These are phyloP conservation scores for Claviceps monticola DNA, from an alignment of 2,329 filamentous ascomycete genomes.

Conservation along the genomic window DNA sequence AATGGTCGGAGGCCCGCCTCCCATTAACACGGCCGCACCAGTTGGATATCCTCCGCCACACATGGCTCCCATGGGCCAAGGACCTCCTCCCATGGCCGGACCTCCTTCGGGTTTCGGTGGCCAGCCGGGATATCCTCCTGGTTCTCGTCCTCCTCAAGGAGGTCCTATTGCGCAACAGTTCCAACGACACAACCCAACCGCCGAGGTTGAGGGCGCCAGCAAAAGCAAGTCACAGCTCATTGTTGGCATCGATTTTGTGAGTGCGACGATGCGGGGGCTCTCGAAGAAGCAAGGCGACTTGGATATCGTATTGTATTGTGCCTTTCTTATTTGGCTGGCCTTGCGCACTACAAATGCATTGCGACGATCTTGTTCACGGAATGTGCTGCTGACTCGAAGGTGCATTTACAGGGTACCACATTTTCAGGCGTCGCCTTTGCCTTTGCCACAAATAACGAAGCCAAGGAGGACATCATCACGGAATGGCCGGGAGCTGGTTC, in stretches of 20 bases:
- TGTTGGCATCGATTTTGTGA: constrained; percentile 96
- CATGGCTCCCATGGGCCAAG: constrained; percentile 28
- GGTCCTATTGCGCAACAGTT: constrained; percentile 27
- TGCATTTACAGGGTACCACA: constrained; percentile 61
- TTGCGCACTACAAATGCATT: not conserved
- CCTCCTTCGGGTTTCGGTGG: constrained; percentile 30
- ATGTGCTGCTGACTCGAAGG: constrained; percentile 4
- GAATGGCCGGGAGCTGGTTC: constrained; percentile 98
- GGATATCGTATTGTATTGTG: not conserved
- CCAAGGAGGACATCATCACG: constrained; percentile 96
- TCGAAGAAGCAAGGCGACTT: not conserved
- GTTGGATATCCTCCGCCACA: constrained; percentile 44
- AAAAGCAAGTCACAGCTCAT: constrained; percentile 94
- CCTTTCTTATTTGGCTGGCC: not conserved
- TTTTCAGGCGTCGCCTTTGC: constrained; percentile 96
- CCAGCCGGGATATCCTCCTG: constrained; percentile 33
- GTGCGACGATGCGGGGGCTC: constrained; percentile 15
- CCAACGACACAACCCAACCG: constrained; percentile 31
- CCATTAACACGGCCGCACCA: constrained; percentile 51
- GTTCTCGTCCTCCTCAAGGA: constrained; percentile 25
- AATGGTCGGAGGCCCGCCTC: constrained; percentile 50
- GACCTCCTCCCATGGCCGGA: constrained; percentile 26
- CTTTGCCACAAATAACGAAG: constrained; percentile 93
- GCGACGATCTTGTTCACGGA: not conserved
- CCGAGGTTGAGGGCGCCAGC: constrained; percentile 76